Percentiles rank a stretch among this genome's conserved stretches.
These are phyloP conservation scores for Ascochyta clinopodiicola DNA, from an alignment of 2,329 filamentous ascomycete species.

Conservation along the genomic window DNA sequence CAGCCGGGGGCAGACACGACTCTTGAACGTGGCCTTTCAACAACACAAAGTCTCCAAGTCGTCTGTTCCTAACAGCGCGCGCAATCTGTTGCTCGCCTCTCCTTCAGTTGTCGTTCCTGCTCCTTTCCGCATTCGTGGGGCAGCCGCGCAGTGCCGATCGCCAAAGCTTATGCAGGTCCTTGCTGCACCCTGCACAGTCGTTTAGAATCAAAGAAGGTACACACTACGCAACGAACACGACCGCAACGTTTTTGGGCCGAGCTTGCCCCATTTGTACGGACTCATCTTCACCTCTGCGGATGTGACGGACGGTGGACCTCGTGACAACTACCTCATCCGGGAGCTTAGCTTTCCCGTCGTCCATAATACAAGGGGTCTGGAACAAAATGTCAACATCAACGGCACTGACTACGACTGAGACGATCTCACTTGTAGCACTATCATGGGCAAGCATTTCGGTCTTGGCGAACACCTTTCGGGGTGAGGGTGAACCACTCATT, in stretches of 20 bases:
- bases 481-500: conserved; percentile 85
- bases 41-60: conserved; percentile 23
- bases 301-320: conserved; percentile 6
- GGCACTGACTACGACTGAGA: conserved; percentile 60
- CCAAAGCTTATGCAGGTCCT: conserved; percentile 17
- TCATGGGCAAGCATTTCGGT: conserved; percentile 74
- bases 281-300: conserved; percentile 13
- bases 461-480: conserved; percentile 78
- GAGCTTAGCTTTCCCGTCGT: conserved; percentile 22
- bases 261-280: conserved; percentile 9
- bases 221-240: neutral
- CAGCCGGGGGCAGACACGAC: conserved; percentile 17
- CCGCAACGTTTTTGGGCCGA: neutral
- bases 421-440: conserved; percentile 66
- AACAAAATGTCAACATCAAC: conserved; percentile 26
- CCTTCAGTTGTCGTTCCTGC: conserved; percentile 20
- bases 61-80: conserved; percentile 9
- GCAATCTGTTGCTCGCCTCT: conserved; percentile 22
- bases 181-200: conserved; percentile 9
- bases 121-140: conserved; percentile 17
- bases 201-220: conserved; percentile 4
- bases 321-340: conserved; percentile 9
- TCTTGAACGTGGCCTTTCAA: conserved; percentile 39
- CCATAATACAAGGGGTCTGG: conserved; percentile 3
- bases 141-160: conserved; percentile 14